phyloP scores from a whole-genome alignment of 2,329 filamentous ascomycete genomes.

The Arthrobotrys entomopaga region DNA sequence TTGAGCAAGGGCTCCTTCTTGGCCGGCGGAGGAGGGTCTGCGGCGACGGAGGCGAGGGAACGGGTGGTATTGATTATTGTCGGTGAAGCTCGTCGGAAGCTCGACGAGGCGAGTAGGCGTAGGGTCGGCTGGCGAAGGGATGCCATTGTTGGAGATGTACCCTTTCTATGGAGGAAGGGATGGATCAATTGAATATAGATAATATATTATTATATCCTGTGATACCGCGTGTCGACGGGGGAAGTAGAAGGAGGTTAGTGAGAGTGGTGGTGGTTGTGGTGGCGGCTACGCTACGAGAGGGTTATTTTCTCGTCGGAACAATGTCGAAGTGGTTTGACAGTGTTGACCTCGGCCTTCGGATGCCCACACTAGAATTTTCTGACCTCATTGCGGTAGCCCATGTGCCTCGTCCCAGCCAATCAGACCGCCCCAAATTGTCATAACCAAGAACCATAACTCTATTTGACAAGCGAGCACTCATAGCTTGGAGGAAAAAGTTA shows the following conservation, averaged over 20 bases:
- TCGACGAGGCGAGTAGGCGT: constrained; percentile 56
- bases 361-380: constrained; percentile 53
- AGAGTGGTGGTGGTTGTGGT: constrained; percentile 27
- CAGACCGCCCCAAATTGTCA: constrained; percentile 50
- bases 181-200: no score
- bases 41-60: constrained; percentile 66
- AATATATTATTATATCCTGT: constrained; percentile 5
- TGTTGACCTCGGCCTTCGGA: constrained; percentile 55
- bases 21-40: constrained; percentile 68
- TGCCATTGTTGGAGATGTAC: constrained; percentile 31
- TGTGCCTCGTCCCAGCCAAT: constrained; percentile 45
- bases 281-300: no score
- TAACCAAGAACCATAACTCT: constrained; percentile 25
- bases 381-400: constrained; percentile 50
- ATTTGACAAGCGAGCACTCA: constrained; percentile 20
- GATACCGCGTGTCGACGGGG: constrained; percentile 31
- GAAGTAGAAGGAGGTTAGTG: constrained; percentile 25
- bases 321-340: constrained; percentile 49
- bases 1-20: constrained; percentile 73
- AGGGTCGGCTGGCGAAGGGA: constrained; percentile 53
- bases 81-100: constrained; percentile 53
- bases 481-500: background rate
- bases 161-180: background rate
- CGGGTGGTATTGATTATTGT: constrained; percentile 51
- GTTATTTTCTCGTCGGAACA: constrained; percentile 54